Evolutionary conservation across 345 rosid species (phyloP).

Genomic region (Corymbia maculata): DNA sequence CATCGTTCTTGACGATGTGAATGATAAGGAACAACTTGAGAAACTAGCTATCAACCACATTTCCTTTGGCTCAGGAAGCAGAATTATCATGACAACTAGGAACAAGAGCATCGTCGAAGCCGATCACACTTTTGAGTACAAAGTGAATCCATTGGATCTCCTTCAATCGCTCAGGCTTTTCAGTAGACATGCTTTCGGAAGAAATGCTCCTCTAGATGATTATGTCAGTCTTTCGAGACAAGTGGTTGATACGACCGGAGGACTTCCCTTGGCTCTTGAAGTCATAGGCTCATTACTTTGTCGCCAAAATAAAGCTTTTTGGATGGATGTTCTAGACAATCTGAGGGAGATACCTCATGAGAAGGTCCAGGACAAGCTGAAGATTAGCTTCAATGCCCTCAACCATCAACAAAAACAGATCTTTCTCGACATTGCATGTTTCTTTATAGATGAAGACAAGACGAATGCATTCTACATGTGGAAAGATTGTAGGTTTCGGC

Average conservation of each 20-base stretch:
- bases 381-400: not conserved
- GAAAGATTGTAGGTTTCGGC: not conserved
- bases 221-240: not conserved
- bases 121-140: too few relatives aligned
- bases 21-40: not conserved
- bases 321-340: not conserved
- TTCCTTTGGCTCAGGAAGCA: rapidly evolving
- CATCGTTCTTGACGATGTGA: rapidly evolving
- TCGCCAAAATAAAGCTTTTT: not conserved
- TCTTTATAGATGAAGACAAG: not conserved
- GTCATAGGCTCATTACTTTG: not conserved
- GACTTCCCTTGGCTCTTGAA: not conserved
- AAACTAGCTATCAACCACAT: not conserved
- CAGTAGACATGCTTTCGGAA: too few relatives aligned
- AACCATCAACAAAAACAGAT: not conserved
- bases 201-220: too few relatives aligned
- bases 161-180: too few relatives aligned
- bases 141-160: too few relatives aligned
- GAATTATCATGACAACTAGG: too few relatives aligned
- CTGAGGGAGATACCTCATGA: not conserved
- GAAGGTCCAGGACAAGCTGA: not conserved
- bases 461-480: not conserved
- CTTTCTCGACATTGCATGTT: not conserved
- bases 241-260: not conserved
- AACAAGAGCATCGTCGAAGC: too few relatives aligned